Base-by-base conservation (phyloP, 805 yeast genomes). In the Candida morakotiae region DNA sequence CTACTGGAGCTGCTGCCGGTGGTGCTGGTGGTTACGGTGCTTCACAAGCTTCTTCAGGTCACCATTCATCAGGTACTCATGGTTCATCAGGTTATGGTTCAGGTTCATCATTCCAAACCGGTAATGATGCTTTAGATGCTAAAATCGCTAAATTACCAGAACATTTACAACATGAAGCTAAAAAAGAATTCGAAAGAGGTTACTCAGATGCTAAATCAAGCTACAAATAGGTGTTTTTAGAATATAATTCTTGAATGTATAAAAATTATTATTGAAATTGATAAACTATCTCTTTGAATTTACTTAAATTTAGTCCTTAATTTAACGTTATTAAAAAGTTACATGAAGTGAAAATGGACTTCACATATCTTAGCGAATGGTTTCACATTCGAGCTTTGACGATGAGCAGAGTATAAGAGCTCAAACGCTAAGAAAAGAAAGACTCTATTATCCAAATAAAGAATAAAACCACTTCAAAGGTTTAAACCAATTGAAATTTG, bases 171-270 rank as follows among this genome's bases (percentile, higher is more conserved):
- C 47, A 59, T 37, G 57, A 62, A 49, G 71, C 71, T 26, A 58
- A 61, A 47, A 64, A 61, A 19, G 71, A 69, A 6, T 64, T 61
- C 49, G 53, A 62, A 41, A 56, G 52, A 40, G 71, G 69, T 32
- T 64, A 64, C 55, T 48, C 58, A 18, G 71, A 64, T 35, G 69
- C 67, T 30, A 53, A 56, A 44, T 37, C 40, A 15, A 49, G 57
- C 5, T 55, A 56, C 40, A 52, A 50, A 22, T 31, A 37, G 18
- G 36, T 4, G n/a, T 15, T 18, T 28, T 3, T 28, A 20, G 10
- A 20, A 30, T 31, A 28, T 28, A 28, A 6, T 24, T 24, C 26
- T 24, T n/a, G 26, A 24, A 24, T 24, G 26, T 24, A 24, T 24
- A 24, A 24, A 24, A 24, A 5, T 6, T 24, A 6, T 6, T 9